phyloP scores from a whole-genome alignment of 495 filamentous ascomycete genomes.

The Echria macrotheca region DNA sequence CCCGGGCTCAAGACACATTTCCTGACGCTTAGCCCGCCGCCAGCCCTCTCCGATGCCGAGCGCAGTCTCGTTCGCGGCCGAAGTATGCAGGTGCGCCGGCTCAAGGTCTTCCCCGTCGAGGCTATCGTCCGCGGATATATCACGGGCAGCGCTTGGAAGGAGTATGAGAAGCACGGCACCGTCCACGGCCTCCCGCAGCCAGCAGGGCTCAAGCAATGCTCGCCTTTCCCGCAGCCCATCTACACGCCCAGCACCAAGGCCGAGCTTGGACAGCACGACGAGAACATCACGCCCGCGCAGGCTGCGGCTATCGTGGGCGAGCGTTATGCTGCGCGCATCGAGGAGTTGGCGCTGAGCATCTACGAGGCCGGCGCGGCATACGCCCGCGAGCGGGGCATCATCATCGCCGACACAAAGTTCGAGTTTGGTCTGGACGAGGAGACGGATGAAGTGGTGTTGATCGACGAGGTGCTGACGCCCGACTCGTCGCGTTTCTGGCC shows the following conservation, averaged over 20 bases:
- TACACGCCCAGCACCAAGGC: slow-evolving; percentile 94
- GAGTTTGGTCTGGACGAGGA: slow-evolving; percentile 65
- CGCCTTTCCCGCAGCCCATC: slow-evolving; percentile 64
- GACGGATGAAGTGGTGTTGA: slow-evolving; percentile 70
- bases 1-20: slow-evolving; percentile 73
- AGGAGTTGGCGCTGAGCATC: slow-evolving; percentile 62
- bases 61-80: slow-evolving; percentile 55
- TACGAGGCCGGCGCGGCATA: slow-evolving; percentile 73
- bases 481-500: slow-evolving; percentile 90
- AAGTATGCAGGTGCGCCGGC: slow-evolving; percentile 75
- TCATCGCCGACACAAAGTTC: slow-evolving; percentile 66
- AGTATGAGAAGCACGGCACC: slow-evolving; percentile 64
- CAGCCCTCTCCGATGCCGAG: slow-evolving; percentile 40
- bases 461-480: slow-evolving; percentile 87
- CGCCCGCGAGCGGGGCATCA: slow-evolving; percentile 73
- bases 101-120: slow-evolving; percentile 82
- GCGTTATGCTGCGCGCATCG: slow-evolving; percentile 67
- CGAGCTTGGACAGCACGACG: slow-evolving; percentile 73
- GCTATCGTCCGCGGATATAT: slow-evolving; percentile 86
- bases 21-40: slow-evolving; percentile 61
- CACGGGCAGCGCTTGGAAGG: slow-evolving; percentile 86
- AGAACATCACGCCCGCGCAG: slow-evolving; percentile 78
- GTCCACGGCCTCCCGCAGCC: slow-evolving; percentile 72
- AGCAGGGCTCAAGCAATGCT: slow-evolving; percentile 63
- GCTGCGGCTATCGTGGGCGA: slow-evolving; percentile 66